Percentiles rank a stretch among this genome's conserved stretches.
Conservation (phyloP, 495 filamentous ascomycete species). For the Darksidea phi region DNA sequence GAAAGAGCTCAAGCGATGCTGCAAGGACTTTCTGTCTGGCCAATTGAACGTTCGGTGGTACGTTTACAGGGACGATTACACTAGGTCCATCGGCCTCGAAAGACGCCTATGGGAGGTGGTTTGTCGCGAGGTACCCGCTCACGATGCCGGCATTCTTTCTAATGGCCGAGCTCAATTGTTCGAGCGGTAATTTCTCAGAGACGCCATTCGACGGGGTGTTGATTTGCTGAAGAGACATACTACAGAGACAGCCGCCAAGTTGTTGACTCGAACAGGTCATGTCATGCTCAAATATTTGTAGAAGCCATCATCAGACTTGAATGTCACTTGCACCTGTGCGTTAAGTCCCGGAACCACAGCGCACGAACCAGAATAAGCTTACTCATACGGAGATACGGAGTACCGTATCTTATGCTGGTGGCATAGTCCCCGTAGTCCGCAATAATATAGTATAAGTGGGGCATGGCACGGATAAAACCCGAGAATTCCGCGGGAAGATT, state of each 20-base stretch:
- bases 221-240: conserved; percentile 1
- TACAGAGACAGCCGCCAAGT: not conserved
- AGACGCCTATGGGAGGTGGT: conserved; percentile 14
- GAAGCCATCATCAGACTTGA: too few species aligned
- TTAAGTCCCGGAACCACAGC: too few species aligned
- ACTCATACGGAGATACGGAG: too few species aligned
- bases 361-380: too few species aligned
- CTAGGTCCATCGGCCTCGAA: conserved; percentile 4
- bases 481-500: too few species aligned
- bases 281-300: too few species aligned
- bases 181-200: conserved; percentile 9
- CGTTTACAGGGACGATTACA: not conserved
- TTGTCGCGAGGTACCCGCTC: conserved; percentile 7
- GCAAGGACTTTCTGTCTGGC: conserved; percentile 13
- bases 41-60: not conserved
- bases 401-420: too few species aligned
- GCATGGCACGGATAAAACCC: too few species aligned
- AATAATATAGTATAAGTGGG: too few species aligned
- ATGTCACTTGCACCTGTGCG: too few species aligned
- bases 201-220: conserved; percentile 6
- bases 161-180: conserved; percentile 6
- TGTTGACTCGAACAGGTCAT: too few species aligned
- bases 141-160: conserved; percentile 3
- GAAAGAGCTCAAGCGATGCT: conserved; percentile 29
- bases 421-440: too few species aligned